Conservation (phyloP, 2,329 filamentous ascomycete genomes). For the Fusarium lyarnte region DNA sequence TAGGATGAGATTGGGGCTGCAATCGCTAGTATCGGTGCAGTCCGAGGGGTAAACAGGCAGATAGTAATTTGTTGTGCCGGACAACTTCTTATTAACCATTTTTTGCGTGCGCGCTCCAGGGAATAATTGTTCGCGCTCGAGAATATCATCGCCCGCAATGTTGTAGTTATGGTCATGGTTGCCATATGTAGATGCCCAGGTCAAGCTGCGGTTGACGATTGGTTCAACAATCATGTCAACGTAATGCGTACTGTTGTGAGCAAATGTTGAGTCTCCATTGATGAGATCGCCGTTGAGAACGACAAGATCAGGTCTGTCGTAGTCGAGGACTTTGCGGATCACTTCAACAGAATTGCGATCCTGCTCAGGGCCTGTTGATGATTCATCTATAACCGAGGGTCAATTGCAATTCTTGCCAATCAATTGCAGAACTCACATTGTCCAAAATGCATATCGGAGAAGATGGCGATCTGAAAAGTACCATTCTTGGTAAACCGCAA, state of each 20-base stretch:
- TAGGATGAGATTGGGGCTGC: conserved; percentile 59
- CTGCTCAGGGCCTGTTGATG: conserved; percentile 52
- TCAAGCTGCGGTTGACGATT: conserved; percentile 62
- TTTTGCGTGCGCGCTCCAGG: conserved; percentile 51
- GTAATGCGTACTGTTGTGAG: conserved; percentile 64
- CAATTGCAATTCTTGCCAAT: background rate
- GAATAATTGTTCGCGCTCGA: conserved; percentile 53
- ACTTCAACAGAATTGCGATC: conserved; percentile 67
- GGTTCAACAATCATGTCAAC: conserved; percentile 68
- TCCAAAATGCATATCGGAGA: conserved; percentile 40
- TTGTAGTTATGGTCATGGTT: conserved; percentile 75
- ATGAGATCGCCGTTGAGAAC: conserved; percentile 78
- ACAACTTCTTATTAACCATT: conserved; percentile 51
- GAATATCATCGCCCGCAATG: conserved; percentile 58
- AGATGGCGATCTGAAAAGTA: conserved; percentile 38
- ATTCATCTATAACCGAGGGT: conserved; percentile 14
- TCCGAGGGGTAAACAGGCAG: conserved; percentile 54
- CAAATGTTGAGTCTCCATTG: conserved; percentile 70
- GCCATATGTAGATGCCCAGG: conserved; percentile 76
- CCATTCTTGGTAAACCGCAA: conserved; percentile 32
- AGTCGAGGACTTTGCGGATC: conserved; percentile 66
- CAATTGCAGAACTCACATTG: conserved; percentile 20
- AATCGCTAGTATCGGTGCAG: conserved; percentile 45
- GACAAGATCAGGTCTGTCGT: conserved; percentile 67
- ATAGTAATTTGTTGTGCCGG: conserved; percentile 59